phyloP scores from a whole-genome alignment of 2,329 filamentous ascomycete species.

The Fusarium devonianum region DNA sequence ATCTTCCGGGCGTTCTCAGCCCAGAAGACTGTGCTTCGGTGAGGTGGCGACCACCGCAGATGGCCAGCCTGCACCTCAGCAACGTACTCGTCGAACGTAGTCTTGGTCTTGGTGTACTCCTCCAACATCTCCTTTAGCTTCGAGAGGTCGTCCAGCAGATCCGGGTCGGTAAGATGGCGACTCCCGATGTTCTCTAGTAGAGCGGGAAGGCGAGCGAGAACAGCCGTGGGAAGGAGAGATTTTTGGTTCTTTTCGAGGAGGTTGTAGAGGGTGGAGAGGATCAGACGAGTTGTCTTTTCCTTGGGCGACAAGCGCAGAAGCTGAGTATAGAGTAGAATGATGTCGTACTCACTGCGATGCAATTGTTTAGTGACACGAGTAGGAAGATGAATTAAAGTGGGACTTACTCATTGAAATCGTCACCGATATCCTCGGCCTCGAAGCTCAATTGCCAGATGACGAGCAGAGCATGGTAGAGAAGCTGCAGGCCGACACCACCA shows the following conservation, averaged over 20 bases:
- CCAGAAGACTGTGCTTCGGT: slow-evolving; percentile 89
- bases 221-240: slow-evolving; percentile 81
- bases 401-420: slow-evolving; percentile 83
- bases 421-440: slow-evolving; percentile 75
- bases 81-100: slow-evolving; percentile 87
- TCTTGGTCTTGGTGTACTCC: slow-evolving; percentile 74
- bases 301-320: slow-evolving; percentile 92
- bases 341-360: slow-evolving; percentile 76
- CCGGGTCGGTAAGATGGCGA: slow-evolving; percentile 69
- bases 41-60: slow-evolving; percentile 90
- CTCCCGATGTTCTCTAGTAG: slow-evolving; percentile 69
- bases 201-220: slow-evolving; percentile 80
- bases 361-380: slow-evolving; percentile 25
- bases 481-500: slow-evolving; percentile 87
- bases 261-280: slow-evolving; percentile 89
- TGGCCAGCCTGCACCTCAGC: slow-evolving; percentile 87
- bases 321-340: slow-evolving; percentile 90
- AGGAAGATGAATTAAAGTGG: background rate
- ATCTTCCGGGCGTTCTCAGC: slow-evolving; percentile 88
- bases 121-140: slow-evolving; percentile 69
- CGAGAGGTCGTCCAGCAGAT: slow-evolving; percentile 68
- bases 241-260: slow-evolving; percentile 75
- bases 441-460: slow-evolving; percentile 98
- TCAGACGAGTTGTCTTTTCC: slow-evolving; percentile 93
- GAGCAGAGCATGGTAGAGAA: slow-evolving; percentile 91